phyloP scores from a whole-genome alignment of 768 basidiomycete genomes.

The Termitomyces titanicus region DNA sequence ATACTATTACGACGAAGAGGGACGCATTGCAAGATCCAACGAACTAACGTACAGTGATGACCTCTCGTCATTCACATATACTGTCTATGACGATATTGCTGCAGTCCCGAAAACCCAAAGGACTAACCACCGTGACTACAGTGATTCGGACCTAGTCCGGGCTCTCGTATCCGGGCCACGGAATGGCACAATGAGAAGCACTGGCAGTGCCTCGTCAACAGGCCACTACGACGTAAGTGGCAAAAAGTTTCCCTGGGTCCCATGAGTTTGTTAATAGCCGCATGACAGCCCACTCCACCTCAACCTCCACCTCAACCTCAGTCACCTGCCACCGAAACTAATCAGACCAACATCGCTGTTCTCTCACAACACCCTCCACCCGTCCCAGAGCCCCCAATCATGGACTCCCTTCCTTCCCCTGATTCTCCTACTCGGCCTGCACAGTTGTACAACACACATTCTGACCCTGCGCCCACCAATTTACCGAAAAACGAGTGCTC shows the following conservation, averaged over 20 bases:
- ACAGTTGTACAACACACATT: constrained; percentile 1
- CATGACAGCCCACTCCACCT: background rate
- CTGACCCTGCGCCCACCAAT: background rate
- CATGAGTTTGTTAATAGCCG: constrained; percentile 1
- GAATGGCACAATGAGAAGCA: background rate
- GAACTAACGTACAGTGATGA: background rate
- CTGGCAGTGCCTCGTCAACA: background rate
- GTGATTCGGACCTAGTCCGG: background rate
- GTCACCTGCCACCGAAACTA: background rate
- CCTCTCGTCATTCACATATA: background rate
- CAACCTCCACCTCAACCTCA: background rate
- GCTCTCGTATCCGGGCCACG: background rate
- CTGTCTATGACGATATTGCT: background rate
- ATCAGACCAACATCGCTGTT: constrained; percentile 1
- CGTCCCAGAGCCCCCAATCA: constrained; percentile 6
- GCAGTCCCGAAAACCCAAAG: background rate
- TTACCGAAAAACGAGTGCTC: background rate
- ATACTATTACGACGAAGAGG: constrained; percentile 10
- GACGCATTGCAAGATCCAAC: background rate
- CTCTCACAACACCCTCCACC: constrained; percentile 7
- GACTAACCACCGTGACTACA: background rate
- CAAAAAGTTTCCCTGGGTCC: background rate
- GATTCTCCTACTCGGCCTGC: background rate
- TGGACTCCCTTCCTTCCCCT: constrained; percentile 18
- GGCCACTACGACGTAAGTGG: constrained; percentile 11